Evolutionary conservation across 305 asterid species (phyloP).

Genomic region (Fraxinus ornus): DNA sequence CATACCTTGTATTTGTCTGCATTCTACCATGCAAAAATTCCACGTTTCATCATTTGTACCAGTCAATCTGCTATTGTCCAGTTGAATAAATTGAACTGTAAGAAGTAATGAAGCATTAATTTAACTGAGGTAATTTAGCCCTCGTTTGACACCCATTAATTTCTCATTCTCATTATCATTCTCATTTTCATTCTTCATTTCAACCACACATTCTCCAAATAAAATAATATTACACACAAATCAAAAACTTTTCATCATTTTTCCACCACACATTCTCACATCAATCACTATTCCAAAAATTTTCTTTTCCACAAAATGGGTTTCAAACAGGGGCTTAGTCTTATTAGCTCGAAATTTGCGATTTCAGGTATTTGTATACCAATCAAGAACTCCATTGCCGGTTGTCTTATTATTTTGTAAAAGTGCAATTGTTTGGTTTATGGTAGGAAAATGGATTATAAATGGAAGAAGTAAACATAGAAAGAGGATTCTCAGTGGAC

Average conservation of each 20-base stretch:
- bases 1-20: not conserved
- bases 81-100: not conserved
- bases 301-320: no score
- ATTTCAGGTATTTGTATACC: not conserved
- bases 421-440: not conserved
- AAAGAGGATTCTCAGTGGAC: not conserved
- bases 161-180: no score
- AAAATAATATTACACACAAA: no score
- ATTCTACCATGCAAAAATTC: not conserved
- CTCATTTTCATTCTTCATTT: no score
- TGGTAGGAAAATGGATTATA: not conserved
- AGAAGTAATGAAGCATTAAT: not conserved
- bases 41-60: not conserved
- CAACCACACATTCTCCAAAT: no score
- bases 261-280: no score
- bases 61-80: not conserved
- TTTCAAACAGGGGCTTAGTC: no score
- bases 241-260: no score
- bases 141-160: no score
- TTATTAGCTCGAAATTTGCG: not conserved
- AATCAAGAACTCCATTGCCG: not conserved
- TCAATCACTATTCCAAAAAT: no score
- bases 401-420: not conserved
- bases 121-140: not conserved
- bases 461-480: not conserved